Conservation (phyloP, 345 rosid species). For the Gossypium turneri region DNA sequence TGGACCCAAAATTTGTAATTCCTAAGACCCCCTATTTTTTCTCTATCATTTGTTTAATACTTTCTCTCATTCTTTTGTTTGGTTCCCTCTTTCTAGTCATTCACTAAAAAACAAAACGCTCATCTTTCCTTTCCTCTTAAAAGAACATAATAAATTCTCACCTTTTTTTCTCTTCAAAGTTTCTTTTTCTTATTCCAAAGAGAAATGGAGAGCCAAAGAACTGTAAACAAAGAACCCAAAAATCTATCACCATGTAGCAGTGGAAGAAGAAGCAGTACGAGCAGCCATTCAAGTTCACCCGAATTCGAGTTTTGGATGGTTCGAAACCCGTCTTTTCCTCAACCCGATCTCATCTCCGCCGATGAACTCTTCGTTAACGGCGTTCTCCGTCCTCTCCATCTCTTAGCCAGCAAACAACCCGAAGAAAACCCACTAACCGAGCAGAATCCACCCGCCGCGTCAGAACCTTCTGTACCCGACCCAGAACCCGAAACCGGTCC, state of each 20-base stretch:
- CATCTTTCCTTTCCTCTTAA: background rate
- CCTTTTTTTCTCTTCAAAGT: background rate
- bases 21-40: background rate
- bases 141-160: background rate
- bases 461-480: conserved; percentile 14
- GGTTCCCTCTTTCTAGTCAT: background rate
- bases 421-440: conserved; percentile 14
- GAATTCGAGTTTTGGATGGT: conserved; percentile 59
- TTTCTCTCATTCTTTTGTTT: conserved; percentile 15
- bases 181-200: background rate
- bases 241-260: conserved; percentile 19
- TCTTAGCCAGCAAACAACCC: conserved; percentile 19
- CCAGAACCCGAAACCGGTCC: conserved; percentile 10
- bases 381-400: conserved; percentile 48
- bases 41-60: background rate
- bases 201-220: conserved; percentile 35
- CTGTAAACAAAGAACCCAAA: conserved; percentile 14
- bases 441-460: conserved; percentile 13
- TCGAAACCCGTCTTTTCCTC: conserved; percentile 35
- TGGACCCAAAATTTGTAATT: background rate
- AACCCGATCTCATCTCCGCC: conserved; percentile 36
- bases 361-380: conserved; percentile 48
- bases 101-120: background rate
- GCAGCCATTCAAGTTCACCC: conserved; percentile 36
- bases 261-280: conserved; percentile 15